These are phyloP conservation scores for Colletotrichum neosansevieriae DNA, from an alignment of 2,329 filamentous ascomycete genomes.

Conservation along the genomic window DNA sequence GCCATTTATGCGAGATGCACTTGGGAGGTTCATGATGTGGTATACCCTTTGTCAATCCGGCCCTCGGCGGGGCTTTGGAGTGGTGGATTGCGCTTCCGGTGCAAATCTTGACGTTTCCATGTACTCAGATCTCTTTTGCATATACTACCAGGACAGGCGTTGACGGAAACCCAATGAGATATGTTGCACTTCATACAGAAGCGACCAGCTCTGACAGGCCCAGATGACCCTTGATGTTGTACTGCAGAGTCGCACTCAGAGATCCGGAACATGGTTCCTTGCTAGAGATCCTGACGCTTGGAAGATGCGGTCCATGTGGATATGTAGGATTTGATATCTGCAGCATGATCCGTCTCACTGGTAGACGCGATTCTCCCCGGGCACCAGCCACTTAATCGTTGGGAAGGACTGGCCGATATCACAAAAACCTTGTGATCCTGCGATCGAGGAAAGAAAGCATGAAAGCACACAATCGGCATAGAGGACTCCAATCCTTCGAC, in stretches of 20 bases:
- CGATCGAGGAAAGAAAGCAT: too few relatives aligned
- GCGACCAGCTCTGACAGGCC: background rate
- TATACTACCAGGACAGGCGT: background rate
- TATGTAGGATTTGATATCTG: background rate
- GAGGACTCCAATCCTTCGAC: too few relatives aligned
- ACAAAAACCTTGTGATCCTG: too few relatives aligned
- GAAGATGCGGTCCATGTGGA: background rate
- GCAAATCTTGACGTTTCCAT: background rate
- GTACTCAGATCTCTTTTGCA: background rate
- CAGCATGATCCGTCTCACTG: background rate
- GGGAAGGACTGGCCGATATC: background rate
- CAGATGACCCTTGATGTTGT: constrained; percentile 4
- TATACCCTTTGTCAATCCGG: constrained; percentile 24
- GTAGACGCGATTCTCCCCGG: background rate
- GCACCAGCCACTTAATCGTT: rapidly evolving
- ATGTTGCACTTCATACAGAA: background rate
- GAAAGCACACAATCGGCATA: too few relatives aligned
- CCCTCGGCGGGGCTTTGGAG: background rate
- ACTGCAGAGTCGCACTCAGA: constrained; percentile 24
- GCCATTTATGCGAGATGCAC: background rate
- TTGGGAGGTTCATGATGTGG: constrained; percentile 14
- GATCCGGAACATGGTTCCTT: background rate
- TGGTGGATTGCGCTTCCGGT: too few relatives aligned
- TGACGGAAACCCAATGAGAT: background rate
- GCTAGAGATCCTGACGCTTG: background rate